phyloP scores from a whole-genome alignment of 2,329 filamentous ascomycete species.

The Ascocoryne sarcoides region DNA sequence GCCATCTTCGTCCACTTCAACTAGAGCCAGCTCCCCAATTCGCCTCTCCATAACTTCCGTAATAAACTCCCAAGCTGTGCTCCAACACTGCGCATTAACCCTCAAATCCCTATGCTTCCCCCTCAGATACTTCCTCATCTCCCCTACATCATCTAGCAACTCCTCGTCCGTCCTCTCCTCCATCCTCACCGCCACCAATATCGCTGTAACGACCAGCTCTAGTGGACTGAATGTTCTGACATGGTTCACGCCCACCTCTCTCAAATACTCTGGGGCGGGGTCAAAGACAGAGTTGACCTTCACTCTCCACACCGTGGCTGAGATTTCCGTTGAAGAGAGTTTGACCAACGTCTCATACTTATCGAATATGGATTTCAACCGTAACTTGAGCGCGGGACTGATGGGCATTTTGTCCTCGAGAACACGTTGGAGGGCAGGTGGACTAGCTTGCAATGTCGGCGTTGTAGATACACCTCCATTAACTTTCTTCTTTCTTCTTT shows the following conservation, averaged over 20 bases:
- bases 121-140: conserved; percentile 26
- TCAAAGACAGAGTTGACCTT: conserved; percentile 24
- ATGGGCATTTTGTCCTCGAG: conserved; percentile 26
- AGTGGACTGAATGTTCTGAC: conserved; percentile 30
- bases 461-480: conserved; percentile 2
- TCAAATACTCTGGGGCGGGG: conserved; percentile 22
- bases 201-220: conserved; percentile 28
- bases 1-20: no score
- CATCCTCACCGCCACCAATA: conserved; percentile 27
- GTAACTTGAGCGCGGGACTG: conserved; percentile 21
- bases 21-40: no score
- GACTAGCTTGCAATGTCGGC: conserved; percentile 26
- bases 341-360: conserved; percentile 27
- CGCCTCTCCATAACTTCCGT: conserved; percentile 9
- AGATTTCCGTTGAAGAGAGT: conserved; percentile 20
- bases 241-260: conserved; percentile 17
- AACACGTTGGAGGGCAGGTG: conserved; percentile 24
- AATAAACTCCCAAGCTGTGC: conserved; percentile 26
- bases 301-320: conserved; percentile 19
- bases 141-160: conserved; percentile 28
- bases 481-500: conserved; percentile 3
- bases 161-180: conserved; percentile 22
- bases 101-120: conserved; percentile 28
- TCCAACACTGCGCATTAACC: conserved; percentile 29
- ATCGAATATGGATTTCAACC: conserved; percentile 27